These are phyloP conservation scores for Eutrema heterophyllum DNA, from an alignment of 345 rosid genomes.

Conservation along the genomic window DNA sequence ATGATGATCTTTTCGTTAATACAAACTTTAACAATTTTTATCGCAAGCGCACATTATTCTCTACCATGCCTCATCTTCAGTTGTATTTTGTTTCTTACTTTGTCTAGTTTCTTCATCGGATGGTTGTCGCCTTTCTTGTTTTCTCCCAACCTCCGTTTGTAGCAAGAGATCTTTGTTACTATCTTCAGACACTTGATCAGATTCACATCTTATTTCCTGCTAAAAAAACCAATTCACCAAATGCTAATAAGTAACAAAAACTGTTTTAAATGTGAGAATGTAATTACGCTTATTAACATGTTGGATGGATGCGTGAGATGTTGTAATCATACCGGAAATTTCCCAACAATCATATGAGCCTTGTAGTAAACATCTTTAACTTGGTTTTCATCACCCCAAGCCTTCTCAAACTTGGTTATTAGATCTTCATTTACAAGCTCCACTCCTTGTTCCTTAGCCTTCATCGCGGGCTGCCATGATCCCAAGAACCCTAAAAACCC, in stretches of 20 bases:
- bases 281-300: not conserved
- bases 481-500: slow-evolving; percentile 43
- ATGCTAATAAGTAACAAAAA: not conserved
- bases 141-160: slow-evolving; percentile 12
- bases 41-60: not conserved
- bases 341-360: slow-evolving; percentile 68
- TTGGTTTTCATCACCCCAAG: slow-evolving; percentile 52
- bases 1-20: not conserved
- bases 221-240: not conserved
- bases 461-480: slow-evolving; percentile 43
- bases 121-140: slow-evolving; percentile 22
- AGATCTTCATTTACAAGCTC: slow-evolving; percentile 46
- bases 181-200: slow-evolving; percentile 6
- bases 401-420: slow-evolving; percentile 41
- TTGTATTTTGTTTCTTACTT: slow-evolving; percentile 29
- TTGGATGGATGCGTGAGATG: not conserved
- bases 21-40: not conserved
- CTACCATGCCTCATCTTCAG: slow-evolving; percentile 12
- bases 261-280: not conserved
- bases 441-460: slow-evolving; percentile 58
- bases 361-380: slow-evolving; percentile 43
- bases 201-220: slow-evolving; percentile 9
- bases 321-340: slow-evolving; percentile 8
- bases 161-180: slow-evolving; percentile 13
- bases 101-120: slow-evolving; percentile 19